A percentile compares a stretch with the other conserved stretches of the same genome.
Evolutionary conservation across 495 filamentous ascomycete genomes (phyloP).

Genomic region (Xylaria bambusicola): DNA sequence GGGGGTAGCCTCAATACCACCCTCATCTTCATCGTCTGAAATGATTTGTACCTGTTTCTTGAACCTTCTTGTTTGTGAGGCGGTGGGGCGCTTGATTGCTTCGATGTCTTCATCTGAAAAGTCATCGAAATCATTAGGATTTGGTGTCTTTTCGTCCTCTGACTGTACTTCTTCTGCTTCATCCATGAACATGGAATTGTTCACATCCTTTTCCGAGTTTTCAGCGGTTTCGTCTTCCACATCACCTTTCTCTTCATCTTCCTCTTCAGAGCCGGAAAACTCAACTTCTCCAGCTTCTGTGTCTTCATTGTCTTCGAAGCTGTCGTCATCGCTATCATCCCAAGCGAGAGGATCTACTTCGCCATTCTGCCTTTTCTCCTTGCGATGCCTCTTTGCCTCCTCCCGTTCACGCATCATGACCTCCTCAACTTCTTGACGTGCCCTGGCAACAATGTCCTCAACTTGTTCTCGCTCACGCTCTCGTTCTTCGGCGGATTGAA

Average conservation of each 20-base stretch:
- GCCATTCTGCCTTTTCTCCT: conserved; percentile 48
- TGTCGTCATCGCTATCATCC: conserved; percentile 67
- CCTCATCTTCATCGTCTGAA: conserved; percentile 68
- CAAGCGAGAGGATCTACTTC: conserved; percentile 56
- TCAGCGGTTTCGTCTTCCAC: conserved; percentile 35
- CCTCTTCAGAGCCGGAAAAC: conserved; percentile 51
- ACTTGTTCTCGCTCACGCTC: conserved; percentile 74
- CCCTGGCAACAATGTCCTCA: conserved; percentile 84
- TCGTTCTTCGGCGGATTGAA: conserved; percentile 86
- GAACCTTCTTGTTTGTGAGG: conserved; percentile 38
- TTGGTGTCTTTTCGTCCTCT: conserved; percentile 23
- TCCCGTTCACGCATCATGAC: conserved; percentile 76
- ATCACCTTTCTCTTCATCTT: conserved; percentile 28
- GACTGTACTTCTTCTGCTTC: conserved; percentile 64
- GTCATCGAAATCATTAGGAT: conserved; percentile 41
- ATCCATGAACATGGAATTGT: conserved; percentile 25
- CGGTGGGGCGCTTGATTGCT: conserved; percentile 35
- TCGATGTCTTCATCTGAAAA: conserved; percentile 45
- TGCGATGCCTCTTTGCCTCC: conserved; percentile 63
- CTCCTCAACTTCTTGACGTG: conserved; percentile 74
- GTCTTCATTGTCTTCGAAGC: conserved; percentile 51
- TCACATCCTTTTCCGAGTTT: conserved; percentile 24
- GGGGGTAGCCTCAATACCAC: conserved; percentile 52
- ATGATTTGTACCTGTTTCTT: conserved; percentile 50
- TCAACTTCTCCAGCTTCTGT: conserved; percentile 52